phyloP scores from a whole-genome alignment of 345 rosid species.

The Cardiospermum halicacabum region DNA sequence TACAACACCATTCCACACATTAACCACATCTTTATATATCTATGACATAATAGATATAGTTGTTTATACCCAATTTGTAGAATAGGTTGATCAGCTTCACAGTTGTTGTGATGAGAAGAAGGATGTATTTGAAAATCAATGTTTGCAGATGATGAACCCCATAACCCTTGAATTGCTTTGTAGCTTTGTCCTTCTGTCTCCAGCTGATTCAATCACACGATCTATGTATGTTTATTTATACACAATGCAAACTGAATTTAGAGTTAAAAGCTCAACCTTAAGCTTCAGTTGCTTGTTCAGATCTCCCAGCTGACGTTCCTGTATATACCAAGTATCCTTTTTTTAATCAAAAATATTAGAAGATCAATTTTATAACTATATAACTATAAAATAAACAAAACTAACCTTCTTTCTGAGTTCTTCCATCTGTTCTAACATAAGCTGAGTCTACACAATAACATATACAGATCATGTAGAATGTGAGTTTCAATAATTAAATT shows the following conservation, averaged over 20 bases:
- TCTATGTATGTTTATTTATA: background rate
- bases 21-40: background rate
- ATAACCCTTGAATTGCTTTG: constrained; percentile 50
- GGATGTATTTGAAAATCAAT: constrained; percentile 42
- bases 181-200: constrained; percentile 60
- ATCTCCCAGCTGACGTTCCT: constrained; percentile 91
- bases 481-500: too few species aligned
- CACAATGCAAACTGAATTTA: background rate
- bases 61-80: constrained; percentile 69
- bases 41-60: background rate
- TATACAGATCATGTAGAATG: background rate
- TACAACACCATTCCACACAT: constrained; percentile 14
- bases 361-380: background rate
- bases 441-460: constrained; percentile 43
- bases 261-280: constrained; percentile 37
- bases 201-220: constrained; percentile 40
- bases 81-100: constrained; percentile 58
- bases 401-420: constrained; percentile 72
- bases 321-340: constrained; percentile 15
- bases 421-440: constrained; percentile 81
- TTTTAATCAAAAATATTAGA: too few species aligned
- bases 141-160: constrained; percentile 43
- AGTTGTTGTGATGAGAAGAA: constrained; percentile 45
- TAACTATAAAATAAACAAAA: background rate
- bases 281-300: constrained; percentile 76